Evolutionary conservation across 2,329 filamentous ascomycete genomes (phyloP).

Genomic region (Fusarium torreyae): DNA sequence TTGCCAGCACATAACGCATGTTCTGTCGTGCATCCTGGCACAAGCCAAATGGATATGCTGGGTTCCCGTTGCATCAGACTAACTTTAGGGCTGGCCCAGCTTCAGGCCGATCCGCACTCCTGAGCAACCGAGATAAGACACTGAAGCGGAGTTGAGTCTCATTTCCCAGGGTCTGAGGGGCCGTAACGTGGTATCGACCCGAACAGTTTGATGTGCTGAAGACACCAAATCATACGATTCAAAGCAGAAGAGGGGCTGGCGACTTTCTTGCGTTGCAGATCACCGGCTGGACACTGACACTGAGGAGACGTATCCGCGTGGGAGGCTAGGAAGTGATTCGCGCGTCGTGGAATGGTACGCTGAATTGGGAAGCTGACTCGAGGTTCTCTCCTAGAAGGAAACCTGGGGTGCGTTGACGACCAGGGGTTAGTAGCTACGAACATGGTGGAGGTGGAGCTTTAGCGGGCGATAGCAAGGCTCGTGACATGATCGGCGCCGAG

Average conservation of each 20-base stretch:
- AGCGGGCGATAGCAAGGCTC: constrained; percentile 31
- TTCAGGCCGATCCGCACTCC: constrained; percentile 20
- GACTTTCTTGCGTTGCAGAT: constrained; percentile 41
- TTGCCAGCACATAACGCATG: constrained; percentile 28
- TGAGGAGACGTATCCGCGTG: constrained; percentile 13
- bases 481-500: constrained; percentile 45
- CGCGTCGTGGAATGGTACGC: constrained; percentile 21
- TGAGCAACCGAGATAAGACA: constrained; percentile 42
- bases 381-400: constrained; percentile 29
- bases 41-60: constrained; percentile 9
- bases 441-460: constrained; percentile 38
- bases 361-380: constrained; percentile 38
- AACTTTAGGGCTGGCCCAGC: constrained; percentile 26
- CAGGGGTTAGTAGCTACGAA: constrained; percentile 18
- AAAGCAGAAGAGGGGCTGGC: constrained; percentile 14
- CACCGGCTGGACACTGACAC: constrained; percentile 16
- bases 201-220: constrained; percentile 21
- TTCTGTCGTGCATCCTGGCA: constrained; percentile 14
- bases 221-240: constrained; percentile 41
- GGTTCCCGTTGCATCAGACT: constrained; percentile 12
- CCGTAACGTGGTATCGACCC: constrained; percentile 23
- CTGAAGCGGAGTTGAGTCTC: constrained; percentile 32
- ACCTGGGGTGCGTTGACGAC: constrained; percentile 36
- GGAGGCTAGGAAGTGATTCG: constrained; percentile 22
- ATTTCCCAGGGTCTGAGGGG: constrained; percentile 37